Evolutionary conservation across 495 filamentous ascomycete genomes (phyloP).

Genomic region (Baudoinia panamericana): DNA sequence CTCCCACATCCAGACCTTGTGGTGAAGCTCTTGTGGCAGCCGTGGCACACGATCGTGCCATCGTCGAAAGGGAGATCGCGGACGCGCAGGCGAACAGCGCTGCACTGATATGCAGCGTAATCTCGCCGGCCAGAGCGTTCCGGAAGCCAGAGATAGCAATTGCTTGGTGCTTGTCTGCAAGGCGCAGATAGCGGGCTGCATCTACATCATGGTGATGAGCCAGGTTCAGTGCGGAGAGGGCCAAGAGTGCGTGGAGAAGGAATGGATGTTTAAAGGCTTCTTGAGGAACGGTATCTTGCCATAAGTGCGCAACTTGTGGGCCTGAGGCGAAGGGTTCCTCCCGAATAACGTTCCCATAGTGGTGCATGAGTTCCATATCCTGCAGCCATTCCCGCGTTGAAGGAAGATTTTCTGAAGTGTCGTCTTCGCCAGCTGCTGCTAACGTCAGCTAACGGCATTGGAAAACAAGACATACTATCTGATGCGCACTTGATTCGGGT

Average conservation of each 20-base stretch:
- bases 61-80: conserved; percentile 1
- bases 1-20: not conserved
- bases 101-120: not conserved
- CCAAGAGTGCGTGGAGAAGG: conserved; percentile 19
- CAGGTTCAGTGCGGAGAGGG: conserved; percentile 15
- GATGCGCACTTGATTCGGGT: not conserved
- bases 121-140: not conserved
- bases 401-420: conserved; percentile 1
- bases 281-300: conserved; percentile 3
- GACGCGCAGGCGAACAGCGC: conserved; percentile 8
- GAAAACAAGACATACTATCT: not conserved
- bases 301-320: conserved; percentile 5
- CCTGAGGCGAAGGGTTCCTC: not conserved
- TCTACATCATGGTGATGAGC: conserved; percentile 2
- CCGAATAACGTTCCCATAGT: conserved; percentile 5
- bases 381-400: conserved; percentile 8
- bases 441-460: not conserved
- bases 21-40: not conserved
- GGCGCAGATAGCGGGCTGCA: conserved; percentile 1
- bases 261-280: conserved; percentile 9
- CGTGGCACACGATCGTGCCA: conserved; percentile 1
- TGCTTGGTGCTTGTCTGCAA: conserved; percentile 13
- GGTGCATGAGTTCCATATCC: conserved; percentile 18
- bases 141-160: conserved; percentile 9
- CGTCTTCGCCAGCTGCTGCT: not conserved